These are phyloP conservation scores for Xenoacremonium recifei DNA, from an alignment of 2,329 filamentous ascomycete species.

Conservation along the genomic window DNA sequence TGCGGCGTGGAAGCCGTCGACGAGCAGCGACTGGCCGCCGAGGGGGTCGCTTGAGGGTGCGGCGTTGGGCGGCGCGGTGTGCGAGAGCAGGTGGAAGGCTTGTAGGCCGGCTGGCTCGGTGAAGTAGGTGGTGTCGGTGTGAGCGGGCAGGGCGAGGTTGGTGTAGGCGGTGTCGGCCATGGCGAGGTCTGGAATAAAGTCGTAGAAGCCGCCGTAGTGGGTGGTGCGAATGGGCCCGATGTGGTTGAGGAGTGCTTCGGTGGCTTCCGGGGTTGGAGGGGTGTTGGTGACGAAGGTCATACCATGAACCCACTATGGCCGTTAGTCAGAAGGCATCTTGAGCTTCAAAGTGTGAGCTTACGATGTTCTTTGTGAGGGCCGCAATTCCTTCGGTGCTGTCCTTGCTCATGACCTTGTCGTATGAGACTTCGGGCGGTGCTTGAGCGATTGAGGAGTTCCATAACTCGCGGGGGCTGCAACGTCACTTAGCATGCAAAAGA, in stretches of 20 bases:
- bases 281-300: conserved; percentile 75
- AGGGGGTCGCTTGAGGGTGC: conserved; percentile 32
- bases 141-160: conserved; percentile 74
- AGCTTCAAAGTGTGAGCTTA: conserved; percentile 35
- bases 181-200: conserved; percentile 86
- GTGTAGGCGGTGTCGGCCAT: conserved; percentile 93
- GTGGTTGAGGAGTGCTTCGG: conserved; percentile 70
- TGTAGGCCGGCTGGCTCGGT: conserved; percentile 89
- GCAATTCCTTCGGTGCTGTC: conserved; percentile 52
- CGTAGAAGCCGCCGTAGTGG: conserved; percentile 79
- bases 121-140: conserved; percentile 97
- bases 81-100: conserved; percentile 86
- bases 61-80: conserved; percentile 43
- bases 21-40: conserved; percentile 78
- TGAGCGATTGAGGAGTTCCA: conserved; percentile 33
- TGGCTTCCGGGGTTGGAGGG: conserved; percentile 66
- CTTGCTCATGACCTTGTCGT: conserved; percentile 56
- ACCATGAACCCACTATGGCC: conserved; percentile 61
- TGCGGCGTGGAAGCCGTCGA: conserved; percentile 82
- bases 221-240: conserved; percentile 88
- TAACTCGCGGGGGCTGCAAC: conserved; percentile 10
- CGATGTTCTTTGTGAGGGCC: conserved; percentile 64
- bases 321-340: not conserved
- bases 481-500: not conserved
- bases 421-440: conserved; percentile 58